Percentiles rank a stretch among this genome's conserved stretches.
These are phyloP conservation scores for Tetrahymena borealis DNA, from an alignment of 73 alveolate genomes.

Conservation along the genomic window DNA sequence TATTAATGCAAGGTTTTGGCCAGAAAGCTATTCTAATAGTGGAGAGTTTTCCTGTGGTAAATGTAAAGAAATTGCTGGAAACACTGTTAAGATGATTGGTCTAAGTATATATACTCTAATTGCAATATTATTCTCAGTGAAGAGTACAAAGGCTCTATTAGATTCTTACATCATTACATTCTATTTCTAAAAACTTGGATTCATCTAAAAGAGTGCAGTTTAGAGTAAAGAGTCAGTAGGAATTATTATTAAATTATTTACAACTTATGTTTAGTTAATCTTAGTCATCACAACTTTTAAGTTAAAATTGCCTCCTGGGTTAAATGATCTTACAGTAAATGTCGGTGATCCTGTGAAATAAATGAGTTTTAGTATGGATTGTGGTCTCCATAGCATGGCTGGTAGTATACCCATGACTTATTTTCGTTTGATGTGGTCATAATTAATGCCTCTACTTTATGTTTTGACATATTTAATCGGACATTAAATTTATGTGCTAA, in stretches of 20 bases:
- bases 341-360: slow-evolving; percentile 29
- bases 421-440: slow-evolving; percentile 35
- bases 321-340: slow-evolving; percentile 1
- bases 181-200: neutral
- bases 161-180: neutral
- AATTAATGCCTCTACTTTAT: slow-evolving; percentile 14
- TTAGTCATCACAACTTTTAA: slow-evolving; percentile 9
- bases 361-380: slow-evolving; percentile 18
- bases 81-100: neutral
- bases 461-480: neutral
- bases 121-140: slow-evolving; percentile 17
- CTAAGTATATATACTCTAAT: neutral
- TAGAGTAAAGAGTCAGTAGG: neutral
- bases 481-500: neutral
- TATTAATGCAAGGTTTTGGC: neutral
- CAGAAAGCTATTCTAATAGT: slow-evolving; percentile 14
- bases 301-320: slow-evolving; percentile 1
- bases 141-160: slow-evolving; percentile 13
- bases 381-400: slow-evolving; percentile 4
- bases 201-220: neutral
- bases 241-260: slow-evolving; percentile 16
- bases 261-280: slow-evolving; percentile 16
- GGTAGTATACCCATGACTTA: slow-evolving; percentile 12
- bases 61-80: slow-evolving; percentile 5
- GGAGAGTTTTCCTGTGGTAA: slow-evolving; percentile 22